These are phyloP conservation scores for Colletotrichum sp. DNA, from an alignment of 2,329 filamentous ascomycete species.

Conservation along the genomic window DNA sequence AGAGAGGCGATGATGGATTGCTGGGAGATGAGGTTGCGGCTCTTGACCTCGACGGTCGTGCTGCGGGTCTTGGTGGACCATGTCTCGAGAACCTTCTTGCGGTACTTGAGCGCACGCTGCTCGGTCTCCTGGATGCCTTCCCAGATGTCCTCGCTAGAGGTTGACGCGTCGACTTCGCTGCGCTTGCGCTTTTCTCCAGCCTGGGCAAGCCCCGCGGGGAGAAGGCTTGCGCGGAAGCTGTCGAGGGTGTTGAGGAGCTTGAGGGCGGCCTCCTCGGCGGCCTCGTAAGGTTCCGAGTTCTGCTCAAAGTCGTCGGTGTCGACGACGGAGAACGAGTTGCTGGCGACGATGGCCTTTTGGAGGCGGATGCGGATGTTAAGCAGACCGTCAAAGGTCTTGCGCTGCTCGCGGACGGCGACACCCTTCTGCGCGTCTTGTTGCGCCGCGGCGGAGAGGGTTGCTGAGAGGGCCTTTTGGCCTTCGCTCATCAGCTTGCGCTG, in stretches of 20 bases:
- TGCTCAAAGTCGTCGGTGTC: slow-evolving; percentile 43
- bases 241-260: slow-evolving; percentile 85
- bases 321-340: slow-evolving; percentile 71
- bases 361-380: slow-evolving; percentile 90
- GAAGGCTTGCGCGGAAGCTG: slow-evolving; percentile 67
- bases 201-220: slow-evolving; percentile 43
- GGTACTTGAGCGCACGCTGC: slow-evolving; percentile 58
- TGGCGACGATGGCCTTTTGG: slow-evolving; percentile 86
- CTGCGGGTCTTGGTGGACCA: slow-evolving; percentile 81
- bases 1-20: slow-evolving; percentile 73
- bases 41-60: slow-evolving; percentile 59
- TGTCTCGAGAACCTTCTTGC: slow-evolving; percentile 80
- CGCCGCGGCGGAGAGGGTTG: slow-evolving; percentile 66
- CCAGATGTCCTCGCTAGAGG: slow-evolving; percentile 73
- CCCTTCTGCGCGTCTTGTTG: slow-evolving; percentile 86
- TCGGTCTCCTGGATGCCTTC: slow-evolving; percentile 72
- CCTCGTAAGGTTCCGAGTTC: slow-evolving; percentile 64
- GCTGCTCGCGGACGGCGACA: slow-evolving; percentile 82
- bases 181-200: slow-evolving; percentile 67
- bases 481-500: slow-evolving; percentile 71
- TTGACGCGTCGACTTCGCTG: slow-evolving; percentile 51
- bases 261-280: slow-evolving; percentile 84
- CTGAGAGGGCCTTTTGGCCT: slow-evolving; percentile 69
- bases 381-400: slow-evolving; percentile 84
- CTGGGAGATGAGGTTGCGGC: slow-evolving; percentile 59